A percentile compares a stretch with the other conserved stretches of the same genome.
Conservation (phyloP, 441 rosid species). For the Raphanus hybrid region DNA sequence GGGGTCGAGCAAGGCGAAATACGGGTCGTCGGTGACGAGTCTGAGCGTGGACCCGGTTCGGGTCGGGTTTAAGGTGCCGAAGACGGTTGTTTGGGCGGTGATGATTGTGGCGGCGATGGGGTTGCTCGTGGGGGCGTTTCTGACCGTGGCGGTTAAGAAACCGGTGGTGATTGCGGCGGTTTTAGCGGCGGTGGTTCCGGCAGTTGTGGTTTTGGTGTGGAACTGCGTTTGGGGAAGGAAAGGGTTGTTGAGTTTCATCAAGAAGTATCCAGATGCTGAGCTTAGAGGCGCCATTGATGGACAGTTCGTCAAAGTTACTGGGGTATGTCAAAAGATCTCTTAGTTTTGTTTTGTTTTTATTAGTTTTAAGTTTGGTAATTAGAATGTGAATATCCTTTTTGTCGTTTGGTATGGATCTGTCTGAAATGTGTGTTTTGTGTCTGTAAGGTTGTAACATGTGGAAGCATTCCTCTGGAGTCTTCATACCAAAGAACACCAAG, state of each 20-base stretch:
- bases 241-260: slow-evolving; percentile 69
- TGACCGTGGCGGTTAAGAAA: slow-evolving; percentile 80
- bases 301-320: slow-evolving; percentile 90
- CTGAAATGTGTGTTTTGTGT: neutral
- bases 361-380: neutral
- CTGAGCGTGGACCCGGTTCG: slow-evolving; percentile 60
- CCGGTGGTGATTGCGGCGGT: slow-evolving; percentile 71
- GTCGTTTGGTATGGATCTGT: slow-evolving; percentile 22
- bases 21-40: slow-evolving; percentile 85
- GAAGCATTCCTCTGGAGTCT: slow-evolving; percentile 86
- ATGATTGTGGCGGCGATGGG: slow-evolving; percentile 65
- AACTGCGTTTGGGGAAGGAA: slow-evolving; percentile 75
- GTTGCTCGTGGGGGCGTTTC: slow-evolving; percentile 70
- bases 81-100: slow-evolving; percentile 68
- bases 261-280: slow-evolving; percentile 77
- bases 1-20: slow-evolving; percentile 54
- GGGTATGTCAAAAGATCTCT: slow-evolving; percentile 55
- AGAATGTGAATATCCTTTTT: slow-evolving; percentile 26
- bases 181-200: slow-evolving; percentile 55
- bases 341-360: slow-evolving; percentile 14
- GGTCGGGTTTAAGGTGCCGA: slow-evolving; percentile 81
- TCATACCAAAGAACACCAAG: slow-evolving; percentile 84
- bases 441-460: slow-evolving; percentile 90
- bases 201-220: slow-evolving; percentile 62
- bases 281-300: slow-evolving; percentile 95